Evolutionary conservation across 2,329 filamentous ascomycete genomes (phyloP).

Genomic region (Dothiorella sarmentorum): DNA sequence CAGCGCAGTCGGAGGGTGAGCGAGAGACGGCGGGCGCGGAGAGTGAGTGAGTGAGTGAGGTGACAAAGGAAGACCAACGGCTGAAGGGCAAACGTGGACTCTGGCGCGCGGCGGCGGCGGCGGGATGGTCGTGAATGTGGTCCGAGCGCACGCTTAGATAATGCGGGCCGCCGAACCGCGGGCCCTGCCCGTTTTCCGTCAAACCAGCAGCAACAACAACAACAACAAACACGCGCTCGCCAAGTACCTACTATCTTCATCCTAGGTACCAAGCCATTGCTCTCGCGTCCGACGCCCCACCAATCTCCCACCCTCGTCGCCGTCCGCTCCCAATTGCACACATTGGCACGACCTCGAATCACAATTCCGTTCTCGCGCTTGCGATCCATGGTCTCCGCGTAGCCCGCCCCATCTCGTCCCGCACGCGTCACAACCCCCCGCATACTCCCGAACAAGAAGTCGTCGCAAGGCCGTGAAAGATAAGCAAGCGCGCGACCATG

Average conservation of each 20-base stretch:
- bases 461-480: too few relatives aligned
- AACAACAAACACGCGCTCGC: neutral
- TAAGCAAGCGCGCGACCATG: neutral
- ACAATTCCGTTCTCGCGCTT: too few relatives aligned
- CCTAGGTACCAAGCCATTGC: neutral
- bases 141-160: constrained; percentile 4
- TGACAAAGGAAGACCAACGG: neutral
- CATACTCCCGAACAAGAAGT: too few relatives aligned
- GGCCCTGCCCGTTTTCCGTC: neutral
- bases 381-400: neutral
- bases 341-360: too few relatives aligned
- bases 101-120: neutral
- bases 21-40: neutral
- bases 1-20: neutral
- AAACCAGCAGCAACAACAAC: neutral
- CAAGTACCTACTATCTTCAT: too few relatives aligned
- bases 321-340: neutral
- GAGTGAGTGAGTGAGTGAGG: too few relatives aligned
- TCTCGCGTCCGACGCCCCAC: neutral
- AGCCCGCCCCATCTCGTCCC: neutral
- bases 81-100: constrained; percentile 6
- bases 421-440: neutral
- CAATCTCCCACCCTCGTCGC: neutral
- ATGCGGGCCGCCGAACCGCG: neutral
- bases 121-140: too few relatives aligned